phyloP scores from a whole-genome alignment of 75 land plant species.

The Ceratopteris richardii region DNA sequence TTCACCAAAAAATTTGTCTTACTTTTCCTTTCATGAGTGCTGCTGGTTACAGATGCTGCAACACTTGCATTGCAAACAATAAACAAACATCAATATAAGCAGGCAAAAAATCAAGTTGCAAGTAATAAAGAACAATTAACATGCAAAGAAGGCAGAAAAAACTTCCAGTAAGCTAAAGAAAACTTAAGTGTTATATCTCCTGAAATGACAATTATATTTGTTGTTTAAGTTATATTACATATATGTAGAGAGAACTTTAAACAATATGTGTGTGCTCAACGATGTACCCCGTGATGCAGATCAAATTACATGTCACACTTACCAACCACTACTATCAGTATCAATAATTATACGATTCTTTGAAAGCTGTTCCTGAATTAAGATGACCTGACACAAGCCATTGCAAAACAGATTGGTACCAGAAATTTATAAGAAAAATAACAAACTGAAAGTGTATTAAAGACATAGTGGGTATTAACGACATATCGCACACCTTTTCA shows the following conservation, averaged over 20 bases:
- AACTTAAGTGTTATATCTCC: too few species aligned
- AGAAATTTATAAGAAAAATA: neutral
- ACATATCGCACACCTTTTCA: constrained; percentile 63
- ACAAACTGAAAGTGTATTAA: neutral
- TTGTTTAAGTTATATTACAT: too few species aligned
- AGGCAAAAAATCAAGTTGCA: neutral
- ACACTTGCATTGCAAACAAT: constrained; percentile 32
- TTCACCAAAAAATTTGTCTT: constrained; percentile 84
- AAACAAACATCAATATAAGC: neutral
- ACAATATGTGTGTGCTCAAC: too few species aligned
- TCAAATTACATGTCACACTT: too few species aligned
- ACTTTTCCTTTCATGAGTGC: constrained; percentile 76
- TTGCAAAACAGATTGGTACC: neutral
- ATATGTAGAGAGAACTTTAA: too few species aligned
- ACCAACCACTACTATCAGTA: constrained; percentile 83
- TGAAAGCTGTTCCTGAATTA: constrained; percentile 96
- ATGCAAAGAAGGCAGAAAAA: too few species aligned
- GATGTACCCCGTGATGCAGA: too few species aligned
- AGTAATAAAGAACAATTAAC: too few species aligned
- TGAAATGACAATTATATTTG: too few species aligned
- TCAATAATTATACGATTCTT: constrained; percentile 94
- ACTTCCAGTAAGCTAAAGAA: too few species aligned
- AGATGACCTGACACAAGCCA: constrained; percentile 53
- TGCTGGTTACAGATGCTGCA: constrained; percentile 91
- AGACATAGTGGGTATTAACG: neutral